phyloP scores from a whole-genome alignment of 164 flowering plant species.

The Brasenia schreberi region DNA sequence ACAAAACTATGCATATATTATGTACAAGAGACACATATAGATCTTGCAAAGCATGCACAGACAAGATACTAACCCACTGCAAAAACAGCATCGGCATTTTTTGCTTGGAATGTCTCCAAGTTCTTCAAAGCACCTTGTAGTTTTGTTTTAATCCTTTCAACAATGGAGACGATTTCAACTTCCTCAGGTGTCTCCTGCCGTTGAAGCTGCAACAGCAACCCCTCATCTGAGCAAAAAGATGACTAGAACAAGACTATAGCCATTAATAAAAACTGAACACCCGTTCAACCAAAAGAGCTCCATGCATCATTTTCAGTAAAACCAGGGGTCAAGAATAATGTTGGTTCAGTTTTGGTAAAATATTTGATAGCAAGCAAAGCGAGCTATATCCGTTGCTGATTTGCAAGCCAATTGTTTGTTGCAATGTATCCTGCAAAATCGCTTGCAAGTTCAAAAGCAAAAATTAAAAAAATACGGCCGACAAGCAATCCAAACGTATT shows the following conservation, averaged over 20 bases:
- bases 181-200: conserved; percentile 45
- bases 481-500: too few relatives aligned
- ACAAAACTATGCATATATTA: too few relatives aligned
- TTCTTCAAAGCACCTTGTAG: conserved; percentile 29
- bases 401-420: too few relatives aligned
- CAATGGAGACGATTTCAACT: conserved; percentile 29
- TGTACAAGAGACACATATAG: too few relatives aligned
- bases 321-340: too few relatives aligned
- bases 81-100: conserved; percentile 70
- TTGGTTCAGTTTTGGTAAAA: too few relatives aligned
- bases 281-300: not conserved
- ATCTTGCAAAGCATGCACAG: not conserved
- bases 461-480: too few relatives aligned
- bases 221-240: not conserved
- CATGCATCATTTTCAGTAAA: too few relatives aligned
- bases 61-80: conserved; percentile 46
- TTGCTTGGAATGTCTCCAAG: conserved; percentile 58
- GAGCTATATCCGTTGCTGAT: too few relatives aligned
- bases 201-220: conserved; percentile 45
- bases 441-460: not conserved
- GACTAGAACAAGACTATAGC: not conserved
- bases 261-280: not conserved
- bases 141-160: conserved; percentile 38
- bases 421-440: not conserved
- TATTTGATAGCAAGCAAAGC: too few relatives aligned